These are phyloP conservation scores for Dioscorea alata DNA, from an alignment of 106 monocot species.

Conservation along the genomic window DNA sequence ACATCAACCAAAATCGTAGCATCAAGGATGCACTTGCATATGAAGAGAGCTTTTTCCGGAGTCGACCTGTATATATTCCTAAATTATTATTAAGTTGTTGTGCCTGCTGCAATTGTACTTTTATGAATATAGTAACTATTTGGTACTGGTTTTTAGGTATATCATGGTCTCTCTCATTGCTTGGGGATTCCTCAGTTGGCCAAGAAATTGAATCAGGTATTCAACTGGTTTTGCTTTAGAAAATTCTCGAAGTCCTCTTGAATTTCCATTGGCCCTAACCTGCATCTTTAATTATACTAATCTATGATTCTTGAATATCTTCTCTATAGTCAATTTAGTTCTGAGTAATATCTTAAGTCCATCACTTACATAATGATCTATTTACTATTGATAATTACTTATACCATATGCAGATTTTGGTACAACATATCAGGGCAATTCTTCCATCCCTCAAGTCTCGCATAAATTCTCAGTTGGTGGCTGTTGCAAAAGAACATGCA, in stretches of 20 bases:
- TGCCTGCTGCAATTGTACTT: too few species aligned
- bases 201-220: constrained; percentile 89
- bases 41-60: constrained; percentile 85
- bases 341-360: not conserved
- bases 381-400: constrained; percentile 2
- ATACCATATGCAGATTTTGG: constrained; percentile 65
- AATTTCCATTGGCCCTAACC: too few species aligned
- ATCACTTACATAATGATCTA: not conserved
- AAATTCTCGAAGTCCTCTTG: too few species aligned
- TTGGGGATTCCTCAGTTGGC: constrained; percentile 92
- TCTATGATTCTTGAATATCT: not conserved
- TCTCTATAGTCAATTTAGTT: not conserved
- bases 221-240: too few species aligned
- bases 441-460: constrained; percentile 92
- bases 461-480: constrained; percentile 82
- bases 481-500: constrained; percentile 95
- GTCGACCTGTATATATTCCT: constrained; percentile 44
- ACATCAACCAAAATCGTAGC: constrained; percentile 72
- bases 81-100: too few species aligned
- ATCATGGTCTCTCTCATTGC: constrained; percentile 85
- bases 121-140: not conserved
- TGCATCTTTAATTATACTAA: not conserved
- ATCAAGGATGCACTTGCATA: constrained; percentile 83
- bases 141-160: constrained; percentile 47
- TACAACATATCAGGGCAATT: constrained; percentile 78